These are phyloP conservation scores for Melanogaster broomeanus DNA, from an alignment of 768 basidiomycete genomes.

Conservation along the genomic window DNA sequence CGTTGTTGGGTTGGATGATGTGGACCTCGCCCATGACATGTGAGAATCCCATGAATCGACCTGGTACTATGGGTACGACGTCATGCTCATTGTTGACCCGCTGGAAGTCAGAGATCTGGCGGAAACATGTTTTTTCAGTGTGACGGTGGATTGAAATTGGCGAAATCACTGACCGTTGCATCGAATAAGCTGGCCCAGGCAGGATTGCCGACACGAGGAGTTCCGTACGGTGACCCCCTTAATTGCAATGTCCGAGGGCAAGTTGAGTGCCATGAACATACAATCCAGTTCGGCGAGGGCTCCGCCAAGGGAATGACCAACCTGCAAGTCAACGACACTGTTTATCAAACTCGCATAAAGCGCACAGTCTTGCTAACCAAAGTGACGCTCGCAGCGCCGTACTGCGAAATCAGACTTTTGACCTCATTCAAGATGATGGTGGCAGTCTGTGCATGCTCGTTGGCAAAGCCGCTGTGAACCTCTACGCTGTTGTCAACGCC, in stretches of 20 bases:
- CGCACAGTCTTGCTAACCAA: conserved; percentile 31
- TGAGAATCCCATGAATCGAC: conserved; percentile 49
- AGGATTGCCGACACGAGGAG: conserved; percentile 30
- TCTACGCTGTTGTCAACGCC: conserved; percentile 44
- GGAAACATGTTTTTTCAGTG: background rate
- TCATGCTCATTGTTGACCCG: conserved; percentile 38
- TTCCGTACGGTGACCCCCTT: conserved; percentile 34
- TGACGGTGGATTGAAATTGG: background rate
- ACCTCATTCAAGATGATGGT: conserved; percentile 45
- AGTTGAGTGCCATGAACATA: conserved; percentile 47
- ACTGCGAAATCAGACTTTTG: conserved; percentile 37
- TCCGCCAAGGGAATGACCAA: conserved; percentile 55
- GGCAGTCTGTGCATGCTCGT: conserved; percentile 51
- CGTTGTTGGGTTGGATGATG: conserved; percentile 40
- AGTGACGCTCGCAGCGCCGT: conserved; percentile 42
- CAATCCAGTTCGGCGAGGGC: conserved; percentile 54
- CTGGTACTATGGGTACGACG: conserved; percentile 58
- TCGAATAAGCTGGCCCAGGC: conserved; percentile 32
- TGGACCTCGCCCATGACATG: conserved; percentile 41
- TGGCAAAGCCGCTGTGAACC: conserved; percentile 57
- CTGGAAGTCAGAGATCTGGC: conserved; percentile 25
- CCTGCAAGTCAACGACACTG: conserved; percentile 10
- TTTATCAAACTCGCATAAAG: background rate
- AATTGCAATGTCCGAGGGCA: conserved; percentile 39
- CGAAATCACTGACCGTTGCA: conserved; percentile 15